phyloP scores from a whole-genome alignment of 2,329 filamentous ascomycete genomes.

The Fusarium luffae region DNA sequence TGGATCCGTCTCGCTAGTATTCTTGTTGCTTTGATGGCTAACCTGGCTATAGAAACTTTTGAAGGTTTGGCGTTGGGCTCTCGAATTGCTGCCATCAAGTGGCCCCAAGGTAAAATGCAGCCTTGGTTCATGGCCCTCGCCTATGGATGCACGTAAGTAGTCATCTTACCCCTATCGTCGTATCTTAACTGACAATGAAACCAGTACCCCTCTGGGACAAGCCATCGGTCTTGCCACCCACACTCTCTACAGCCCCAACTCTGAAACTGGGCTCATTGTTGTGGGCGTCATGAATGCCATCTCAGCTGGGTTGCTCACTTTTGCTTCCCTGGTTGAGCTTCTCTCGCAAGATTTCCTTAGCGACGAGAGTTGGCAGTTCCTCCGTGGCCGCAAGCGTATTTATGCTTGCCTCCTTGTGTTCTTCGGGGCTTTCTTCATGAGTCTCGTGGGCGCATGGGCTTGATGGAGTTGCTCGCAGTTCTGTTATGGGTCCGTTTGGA shows the following conservation, averaged over 20 bases:
- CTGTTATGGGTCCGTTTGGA: not conserved
- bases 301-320: constrained; percentile 76
- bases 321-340: constrained; percentile 77
- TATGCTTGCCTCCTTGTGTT: constrained; percentile 68
- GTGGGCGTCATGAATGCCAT: constrained; percentile 81
- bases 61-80: constrained; percentile 72
- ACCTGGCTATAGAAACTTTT: constrained; percentile 54
- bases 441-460: constrained; percentile 72
- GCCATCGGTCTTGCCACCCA: constrained; percentile 77
- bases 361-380: constrained; percentile 69
- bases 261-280: constrained; percentile 73
- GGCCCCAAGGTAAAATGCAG: constrained; percentile 54
- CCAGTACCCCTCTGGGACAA: constrained; percentile 76
- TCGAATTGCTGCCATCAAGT: constrained; percentile 68
- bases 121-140: constrained; percentile 68
- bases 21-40: not conserved
- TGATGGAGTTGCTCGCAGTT: constrained; percentile 46
- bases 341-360: constrained; percentile 77
- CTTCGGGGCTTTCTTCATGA: constrained; percentile 70
- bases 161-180: too few species aligned
- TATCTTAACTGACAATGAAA: constrained; percentile 19
- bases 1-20: not conserved
- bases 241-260: constrained; percentile 74
- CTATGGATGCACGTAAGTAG: constrained; percentile 64
- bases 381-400: constrained; percentile 64